These are phyloP conservation scores for Rhinocladiella similis DNA, from an alignment of 2,329 filamentous ascomycete genomes.

Conservation along the genomic window DNA sequence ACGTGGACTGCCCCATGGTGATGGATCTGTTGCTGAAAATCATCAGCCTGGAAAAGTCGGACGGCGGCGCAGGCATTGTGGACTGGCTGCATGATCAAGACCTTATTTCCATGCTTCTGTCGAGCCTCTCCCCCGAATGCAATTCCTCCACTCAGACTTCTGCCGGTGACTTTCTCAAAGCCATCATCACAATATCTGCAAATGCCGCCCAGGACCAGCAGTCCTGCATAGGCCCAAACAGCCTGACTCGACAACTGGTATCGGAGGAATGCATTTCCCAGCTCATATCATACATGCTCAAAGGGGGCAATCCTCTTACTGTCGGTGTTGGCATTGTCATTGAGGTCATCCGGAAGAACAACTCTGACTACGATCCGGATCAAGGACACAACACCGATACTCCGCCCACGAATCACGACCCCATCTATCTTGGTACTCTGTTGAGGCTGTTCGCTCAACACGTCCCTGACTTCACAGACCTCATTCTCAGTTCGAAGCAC, in stretches of 20 bases:
- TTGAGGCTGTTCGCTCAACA: slow-evolving; percentile 85
- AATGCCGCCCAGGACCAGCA: slow-evolving; percentile 98
- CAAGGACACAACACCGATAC: slow-evolving; percentile 78
- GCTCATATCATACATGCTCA: slow-evolving; percentile 88
- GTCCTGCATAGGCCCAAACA: slow-evolving; percentile 97
- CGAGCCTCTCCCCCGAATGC: slow-evolving; percentile 81
- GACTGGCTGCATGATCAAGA: slow-evolving; percentile 94
- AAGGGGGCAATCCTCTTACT: slow-evolving; percentile 88
- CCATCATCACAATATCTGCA: slow-evolving; percentile 97
- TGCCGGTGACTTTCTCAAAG: slow-evolving; percentile 95
- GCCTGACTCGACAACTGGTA: slow-evolving; percentile 90
- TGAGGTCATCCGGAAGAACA: slow-evolving; percentile 98
- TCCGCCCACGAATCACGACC: slow-evolving; percentile 80
- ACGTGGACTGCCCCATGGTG: slow-evolving; percentile 96
- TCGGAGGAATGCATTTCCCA: slow-evolving; percentile 79
- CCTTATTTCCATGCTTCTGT: slow-evolving; percentile 81
- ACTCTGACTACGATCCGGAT: slow-evolving; percentile 96
- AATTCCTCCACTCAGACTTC: slow-evolving; percentile 92
- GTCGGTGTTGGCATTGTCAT: slow-evolving; percentile 97
- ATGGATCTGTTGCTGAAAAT: slow-evolving; percentile 98
- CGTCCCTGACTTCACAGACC: slow-evolving; percentile 88
- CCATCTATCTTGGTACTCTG: slow-evolving; percentile 91
- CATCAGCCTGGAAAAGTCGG: slow-evolving; percentile 89
- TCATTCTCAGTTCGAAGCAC: slow-evolving; percentile 74
- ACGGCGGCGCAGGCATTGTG: slow-evolving; percentile 87